Conservation (phyloP, 1,139 yeast genomes). For the Hansenula sp. region DNA sequence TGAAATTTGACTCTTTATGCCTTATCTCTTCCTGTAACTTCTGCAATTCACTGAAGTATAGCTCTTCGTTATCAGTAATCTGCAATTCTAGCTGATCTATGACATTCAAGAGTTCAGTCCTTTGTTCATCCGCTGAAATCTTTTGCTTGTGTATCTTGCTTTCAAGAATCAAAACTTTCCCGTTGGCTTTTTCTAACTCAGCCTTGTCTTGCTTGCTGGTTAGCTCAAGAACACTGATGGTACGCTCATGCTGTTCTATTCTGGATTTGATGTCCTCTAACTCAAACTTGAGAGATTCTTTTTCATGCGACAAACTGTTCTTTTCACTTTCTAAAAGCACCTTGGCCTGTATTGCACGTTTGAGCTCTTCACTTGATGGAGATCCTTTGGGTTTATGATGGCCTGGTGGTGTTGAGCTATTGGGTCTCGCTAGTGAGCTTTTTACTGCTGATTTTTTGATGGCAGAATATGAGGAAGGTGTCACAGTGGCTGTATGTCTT, state of each 20-base stretch:
- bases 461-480: background rate
- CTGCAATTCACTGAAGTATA: slow-evolving; percentile 26
- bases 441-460: background rate
- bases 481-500: background rate
- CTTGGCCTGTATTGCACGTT: background rate
- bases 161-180: slow-evolving; percentile 12
- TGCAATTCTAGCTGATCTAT: slow-evolving; percentile 47
- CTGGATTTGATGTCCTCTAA: slow-evolving; percentile 4
- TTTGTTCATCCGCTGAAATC: slow-evolving; percentile 45
- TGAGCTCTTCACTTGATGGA: background rate
- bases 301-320: background rate
- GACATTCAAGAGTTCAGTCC: slow-evolving; percentile 56
- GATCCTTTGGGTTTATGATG: background rate
- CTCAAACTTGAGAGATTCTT: background rate
- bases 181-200: slow-evolving; percentile 12
- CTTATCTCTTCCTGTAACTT: slow-evolving; percentile 23
- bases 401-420: background rate
- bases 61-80: slow-evolving; percentile 30
- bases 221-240: slow-evolving; percentile 12
- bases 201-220: slow-evolving; percentile 8
- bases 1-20: slow-evolving; percentile 7
- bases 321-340: background rate
- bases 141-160: slow-evolving; percentile 38
- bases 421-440: background rate
- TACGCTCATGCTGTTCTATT: slow-evolving; percentile 10